Evolutionary conservation across 177 flowering plant genomes (phyloP), one percentile per base, ranked within the genome.

Genomic region (Tripterygium wilfordii): DNA sequence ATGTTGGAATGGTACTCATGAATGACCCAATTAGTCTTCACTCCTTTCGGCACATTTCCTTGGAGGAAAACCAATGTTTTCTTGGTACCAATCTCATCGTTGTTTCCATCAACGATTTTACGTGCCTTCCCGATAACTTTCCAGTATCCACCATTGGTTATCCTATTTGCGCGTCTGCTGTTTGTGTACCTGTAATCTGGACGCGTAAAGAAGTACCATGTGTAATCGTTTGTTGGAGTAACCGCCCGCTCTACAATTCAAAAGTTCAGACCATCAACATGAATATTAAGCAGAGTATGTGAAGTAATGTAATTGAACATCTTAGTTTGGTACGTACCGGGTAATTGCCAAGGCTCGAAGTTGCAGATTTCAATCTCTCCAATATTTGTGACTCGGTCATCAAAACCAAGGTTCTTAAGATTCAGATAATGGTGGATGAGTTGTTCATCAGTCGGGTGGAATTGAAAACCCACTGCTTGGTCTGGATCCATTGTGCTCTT

Each of bases 191-290:
- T 59, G 30, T 22, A 36, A 24, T 52, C 31, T 5, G 22, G 46
- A 14, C 21, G 45, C 26, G 36, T 13, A 14, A 59, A 45, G 53
- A 59, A 59, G 22, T 45, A 59, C 57, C 63, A 59, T 19, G 25
- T 30, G 9, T n/a, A 36, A 29, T 52, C 63, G 8, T 50, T 13
- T 10, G 62, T 22, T 45, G 36, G 43, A 1, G 44, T 51, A 45
- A 3, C 40, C 3, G 60, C 30, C 0, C 17, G 12, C 0, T 4
- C 59, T 45, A 16, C 19, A 28, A 28, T 15, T 4, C 17, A 20
- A n/a, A 15, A 2, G 8, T 20, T 18, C 2, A n/a, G n/a, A n/a
- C n/a, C n/a, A n/a, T n/a, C n/a, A n/a, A n/a, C n/a, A n/a, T n/a
- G n/a, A n/a, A n/a, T n/a, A n/a, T n/a, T n/a, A n/a, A n/a, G n/a